Percentiles rank a stretch among this genome's conserved stretches.
Evolutionary conservation across 2,329 filamentous ascomycete species (phyloP).

Genomic region (Venturia oleaginea): DNA sequence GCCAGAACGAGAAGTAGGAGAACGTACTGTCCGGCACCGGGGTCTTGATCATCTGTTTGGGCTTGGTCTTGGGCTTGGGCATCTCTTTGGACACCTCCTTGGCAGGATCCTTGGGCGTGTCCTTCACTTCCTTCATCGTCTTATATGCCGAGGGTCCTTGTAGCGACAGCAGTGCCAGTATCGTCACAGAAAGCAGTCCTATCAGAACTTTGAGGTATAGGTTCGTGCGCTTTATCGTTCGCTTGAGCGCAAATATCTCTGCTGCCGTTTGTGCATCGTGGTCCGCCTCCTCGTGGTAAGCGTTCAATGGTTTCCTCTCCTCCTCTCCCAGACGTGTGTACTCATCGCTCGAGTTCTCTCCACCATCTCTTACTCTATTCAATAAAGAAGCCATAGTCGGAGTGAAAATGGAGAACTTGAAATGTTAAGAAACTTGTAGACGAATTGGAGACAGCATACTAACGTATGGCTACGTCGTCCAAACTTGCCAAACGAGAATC

Average conservation of each 20-base stretch:
- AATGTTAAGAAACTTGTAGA: neutral
- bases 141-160: slow-evolving; percentile 2
- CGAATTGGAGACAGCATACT: neutral
- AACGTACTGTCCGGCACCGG: slow-evolving; percentile 10
- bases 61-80: neutral
- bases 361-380: slow-evolving; percentile 4
- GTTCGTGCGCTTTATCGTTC: slow-evolving; percentile 6
- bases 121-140: neutral
- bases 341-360: neutral
- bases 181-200: neutral
- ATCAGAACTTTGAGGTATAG: slow-evolving; percentile 11
- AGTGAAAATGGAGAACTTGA: neutral
- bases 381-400: neutral
- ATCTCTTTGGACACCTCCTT: neutral
- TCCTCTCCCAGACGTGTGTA: neutral
- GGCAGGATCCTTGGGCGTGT: neutral
- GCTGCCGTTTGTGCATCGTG: slow-evolving; percentile 2
- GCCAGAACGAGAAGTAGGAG: neutral
- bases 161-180: slow-evolving; percentile 1
- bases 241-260: slow-evolving; percentile 10
- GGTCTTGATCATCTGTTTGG: slow-evolving; percentile 7
- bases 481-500: neutral
- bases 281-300: neutral
- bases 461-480: neutral
- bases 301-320: slow-evolving; percentile 2